Conservation (phyloP, 768 basidiomycete genomes). For the Candolleomyces eurysporus region DNA sequence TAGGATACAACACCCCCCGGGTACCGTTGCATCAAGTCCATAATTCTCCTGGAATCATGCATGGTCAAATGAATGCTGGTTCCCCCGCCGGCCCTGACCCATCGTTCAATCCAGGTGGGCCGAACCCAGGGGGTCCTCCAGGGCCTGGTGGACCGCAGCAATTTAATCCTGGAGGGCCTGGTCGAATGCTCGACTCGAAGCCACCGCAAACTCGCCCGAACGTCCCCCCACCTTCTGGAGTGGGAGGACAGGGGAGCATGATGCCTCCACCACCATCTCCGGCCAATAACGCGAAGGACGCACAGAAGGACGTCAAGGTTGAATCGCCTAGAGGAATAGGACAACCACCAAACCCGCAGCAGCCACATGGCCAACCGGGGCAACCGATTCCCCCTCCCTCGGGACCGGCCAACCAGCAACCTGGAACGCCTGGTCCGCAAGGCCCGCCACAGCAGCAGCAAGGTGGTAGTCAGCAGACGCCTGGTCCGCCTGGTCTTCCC, state of each 20-base stretch:
- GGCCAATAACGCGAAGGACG: constrained; percentile 4
- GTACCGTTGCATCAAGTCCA: constrained; percentile 27
- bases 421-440: not conserved
- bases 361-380: constrained; percentile 1
- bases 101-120: constrained; percentile 32
- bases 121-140: constrained; percentile 26
- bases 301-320: constrained; percentile 10
- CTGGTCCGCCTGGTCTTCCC: not conserved
- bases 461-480: not conserved
- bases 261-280: constrained; percentile 7
- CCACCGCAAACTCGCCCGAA: constrained; percentile 33
- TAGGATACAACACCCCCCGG: constrained; percentile 22
- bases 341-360: constrained; percentile 8
- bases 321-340: constrained; percentile 11
- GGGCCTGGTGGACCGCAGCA: constrained; percentile 18
- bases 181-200: constrained; percentile 24
- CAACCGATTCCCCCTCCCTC: constrained; percentile 5
- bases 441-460: not conserved
- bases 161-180: constrained; percentile 23
- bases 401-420: not conserved
- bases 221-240: constrained; percentile 49
- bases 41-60: constrained; percentile 20
- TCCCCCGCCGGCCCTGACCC: constrained; percentile 29
- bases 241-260: constrained; percentile 7
- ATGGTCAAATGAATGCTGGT: constrained; percentile 11